Evolutionary conservation across 2,329 filamentous ascomycete genomes (phyloP), one percentile per base, ranked within the genome.

Genomic region (Daldinia eschscholtzii): DNA sequence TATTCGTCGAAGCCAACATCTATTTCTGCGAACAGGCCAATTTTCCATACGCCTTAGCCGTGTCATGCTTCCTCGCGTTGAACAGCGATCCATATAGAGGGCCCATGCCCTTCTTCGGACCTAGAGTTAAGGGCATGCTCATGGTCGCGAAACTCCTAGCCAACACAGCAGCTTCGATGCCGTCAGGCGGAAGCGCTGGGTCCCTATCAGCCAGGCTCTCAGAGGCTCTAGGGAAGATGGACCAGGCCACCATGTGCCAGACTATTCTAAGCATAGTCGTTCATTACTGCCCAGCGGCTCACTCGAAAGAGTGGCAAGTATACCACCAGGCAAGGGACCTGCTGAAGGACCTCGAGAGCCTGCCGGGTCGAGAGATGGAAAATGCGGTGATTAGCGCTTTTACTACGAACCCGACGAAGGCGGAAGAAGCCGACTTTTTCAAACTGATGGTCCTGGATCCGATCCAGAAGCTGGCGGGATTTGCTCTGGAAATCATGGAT

Each of bases 191-290:
- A 72, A 78, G 1, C 13, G 26, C 42, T n/a, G 52, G 12, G 15
- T 23, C 48, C 23, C 39, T 72, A 9, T 41, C 23, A 7, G 56
- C 46, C 4, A 71, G 46, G 7, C 53, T 79, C 9, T 63, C 67
- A 0, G 72, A 81, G 20, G 67, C 75, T 0, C 72, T 88, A 18
- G 74, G 76, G 3, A 79, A 81, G 15, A 81, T 85, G 9, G 87
- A 89, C 64, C 85, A 86, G 68, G 81, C 86, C 2, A 85, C 83
- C 9, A 77, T 88, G 57, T 85, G 84, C 68, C 86, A 89, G 71
- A 83, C 84, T 61, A 74, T 89, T 13, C 78, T 88, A 61, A 78
- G 83, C 41, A 80, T 89, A 72, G 80, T 85, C 12, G 70, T 83
- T 20, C 77, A 80, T 33, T 81, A 83, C 52, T 81, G 79, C 1